A percentile compares a stretch with the other conserved stretches of the same genome.
Evolutionary conservation across 139 green algal species (phyloP).

Genomic region (Pleodorina starrii): DNA sequence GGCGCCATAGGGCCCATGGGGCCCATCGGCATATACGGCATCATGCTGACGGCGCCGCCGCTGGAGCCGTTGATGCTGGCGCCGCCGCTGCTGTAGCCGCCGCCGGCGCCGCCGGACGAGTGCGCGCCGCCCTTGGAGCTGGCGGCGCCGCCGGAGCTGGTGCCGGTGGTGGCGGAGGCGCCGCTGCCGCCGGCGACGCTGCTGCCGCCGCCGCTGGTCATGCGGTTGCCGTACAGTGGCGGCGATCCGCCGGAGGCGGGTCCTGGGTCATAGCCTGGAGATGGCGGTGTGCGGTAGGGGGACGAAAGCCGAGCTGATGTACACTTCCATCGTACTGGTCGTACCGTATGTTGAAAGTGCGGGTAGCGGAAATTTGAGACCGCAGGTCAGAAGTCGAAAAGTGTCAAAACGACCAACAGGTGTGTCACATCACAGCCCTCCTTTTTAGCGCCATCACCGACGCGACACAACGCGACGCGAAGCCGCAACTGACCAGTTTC

Average conservation of each 20-base stretch:
- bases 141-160: background rate
- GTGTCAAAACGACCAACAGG: too few species aligned
- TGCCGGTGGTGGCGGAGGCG: background rate
- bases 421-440: too few species aligned
- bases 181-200: conserved; percentile 28
- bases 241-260: background rate
- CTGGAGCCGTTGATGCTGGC: background rate
- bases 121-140: background rate
- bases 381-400: too few species aligned
- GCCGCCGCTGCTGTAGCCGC: background rate
- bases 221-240: conserved; percentile 14
- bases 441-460: too few species aligned
- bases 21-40: conserved; percentile 29
- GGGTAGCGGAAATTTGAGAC: too few species aligned
- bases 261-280: background rate
- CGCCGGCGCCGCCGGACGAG: background rate
- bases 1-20: conserved; percentile 26
- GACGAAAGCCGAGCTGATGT: too few species aligned
- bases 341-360: too few species aligned
- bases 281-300: background rate
- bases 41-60: conserved; percentile 27
- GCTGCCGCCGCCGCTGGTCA: background rate
- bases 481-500: too few species aligned
- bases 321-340: too few species aligned
- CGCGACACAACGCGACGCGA: too few species aligned